These are phyloP conservation scores for Monascus purpureus DNA, from an alignment of 495 filamentous ascomycete genomes.

Conservation along the genomic window DNA sequence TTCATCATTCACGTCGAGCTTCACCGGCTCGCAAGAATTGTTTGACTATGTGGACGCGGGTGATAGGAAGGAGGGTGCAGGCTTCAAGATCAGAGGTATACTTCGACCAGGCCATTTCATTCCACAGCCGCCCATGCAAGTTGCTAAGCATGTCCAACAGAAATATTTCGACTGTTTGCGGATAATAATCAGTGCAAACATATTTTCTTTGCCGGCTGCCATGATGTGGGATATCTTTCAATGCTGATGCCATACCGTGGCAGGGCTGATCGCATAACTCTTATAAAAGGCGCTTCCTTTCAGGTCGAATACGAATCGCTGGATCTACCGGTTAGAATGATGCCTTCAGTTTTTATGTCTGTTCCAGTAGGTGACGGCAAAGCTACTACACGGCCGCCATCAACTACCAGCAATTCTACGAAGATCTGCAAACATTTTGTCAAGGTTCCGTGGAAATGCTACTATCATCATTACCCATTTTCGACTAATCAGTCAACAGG, in stretches of 20 bases:
- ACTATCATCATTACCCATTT: background rate
- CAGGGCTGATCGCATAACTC: conserved; percentile 33
- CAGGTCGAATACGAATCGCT: conserved; percentile 21
- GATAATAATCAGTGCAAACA: conserved; percentile 52
- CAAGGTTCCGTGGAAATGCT: conserved; percentile 12
- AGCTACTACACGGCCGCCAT: conserved; percentile 4
- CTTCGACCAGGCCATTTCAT: background rate
- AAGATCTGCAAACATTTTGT: conserved; percentile 24
- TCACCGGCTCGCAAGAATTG: conserved; percentile 43
- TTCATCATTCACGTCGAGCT: conserved; percentile 39
- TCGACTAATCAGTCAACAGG: conserved; percentile 10
- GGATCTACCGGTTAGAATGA: conserved; percentile 26
- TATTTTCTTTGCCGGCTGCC: conserved; percentile 50
- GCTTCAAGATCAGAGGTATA: conserved; percentile 44
- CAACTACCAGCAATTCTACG: conserved; percentile 9
- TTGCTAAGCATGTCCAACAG: conserved; percentile 13
- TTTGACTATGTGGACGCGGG: conserved; percentile 51
- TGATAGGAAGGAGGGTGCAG: conserved; percentile 45
- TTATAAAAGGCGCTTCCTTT: conserved; percentile 31
- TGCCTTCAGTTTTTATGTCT: conserved; percentile 31
- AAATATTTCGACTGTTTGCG: conserved; percentile 41
- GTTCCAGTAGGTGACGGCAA: conserved; percentile 9
- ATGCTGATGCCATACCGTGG: conserved; percentile 38
- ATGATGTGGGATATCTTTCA: conserved; percentile 45
- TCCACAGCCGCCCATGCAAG: background rate